Conservation (phyloP, 352 stramenopile genomes). For the Thraustochytrium sp. region DNA sequence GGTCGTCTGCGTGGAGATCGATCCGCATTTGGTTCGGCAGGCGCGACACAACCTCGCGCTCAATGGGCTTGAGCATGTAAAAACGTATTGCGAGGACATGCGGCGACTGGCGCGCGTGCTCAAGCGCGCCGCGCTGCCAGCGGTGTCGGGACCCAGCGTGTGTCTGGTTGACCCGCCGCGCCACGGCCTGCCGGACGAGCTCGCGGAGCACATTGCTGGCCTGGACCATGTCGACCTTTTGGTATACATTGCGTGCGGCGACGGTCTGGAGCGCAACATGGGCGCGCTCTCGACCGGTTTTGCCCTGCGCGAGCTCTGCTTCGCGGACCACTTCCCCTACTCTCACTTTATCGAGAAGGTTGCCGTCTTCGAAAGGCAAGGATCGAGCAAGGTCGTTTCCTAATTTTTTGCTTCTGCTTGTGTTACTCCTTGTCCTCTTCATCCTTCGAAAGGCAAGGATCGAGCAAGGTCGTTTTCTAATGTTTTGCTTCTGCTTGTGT, state of each 20-base stretch:
- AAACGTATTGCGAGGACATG: slow-evolving; percentile 30
- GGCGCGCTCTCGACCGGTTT: not conserved
- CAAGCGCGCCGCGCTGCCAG: not conserved
- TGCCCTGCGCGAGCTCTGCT: slow-evolving; percentile 27
- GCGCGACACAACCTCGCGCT: slow-evolving; percentile 29
- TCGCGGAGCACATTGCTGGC: not conserved
- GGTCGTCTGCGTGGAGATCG: slow-evolving; percentile 46
- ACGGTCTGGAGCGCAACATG: slow-evolving; percentile 24
- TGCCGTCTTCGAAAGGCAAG: not conserved
- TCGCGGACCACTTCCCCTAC: slow-evolving; percentile 47
- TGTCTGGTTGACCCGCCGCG: slow-evolving; percentile 46
- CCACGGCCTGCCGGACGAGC: slow-evolving; percentile 23
- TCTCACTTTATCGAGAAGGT: slow-evolving; percentile 46
- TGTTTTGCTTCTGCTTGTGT: too few species aligned
- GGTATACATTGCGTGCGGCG: slow-evolving; percentile 11
- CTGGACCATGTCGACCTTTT: slow-evolving; percentile 26
- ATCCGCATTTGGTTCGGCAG: slow-evolving; percentile 15
- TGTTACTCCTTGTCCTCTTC: too few species aligned
- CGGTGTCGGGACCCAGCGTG: not conserved
- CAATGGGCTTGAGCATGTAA: slow-evolving; percentile 33
- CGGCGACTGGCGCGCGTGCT: not conserved
- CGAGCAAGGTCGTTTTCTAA: too few species aligned
- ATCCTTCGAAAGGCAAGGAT: too few species aligned
- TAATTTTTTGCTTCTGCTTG: too few species aligned
- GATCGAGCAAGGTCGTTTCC: too few species aligned